Conservation (phyloP, 1,284 basidiomycete species). For the Ceratobasidium sp. region DNA sequence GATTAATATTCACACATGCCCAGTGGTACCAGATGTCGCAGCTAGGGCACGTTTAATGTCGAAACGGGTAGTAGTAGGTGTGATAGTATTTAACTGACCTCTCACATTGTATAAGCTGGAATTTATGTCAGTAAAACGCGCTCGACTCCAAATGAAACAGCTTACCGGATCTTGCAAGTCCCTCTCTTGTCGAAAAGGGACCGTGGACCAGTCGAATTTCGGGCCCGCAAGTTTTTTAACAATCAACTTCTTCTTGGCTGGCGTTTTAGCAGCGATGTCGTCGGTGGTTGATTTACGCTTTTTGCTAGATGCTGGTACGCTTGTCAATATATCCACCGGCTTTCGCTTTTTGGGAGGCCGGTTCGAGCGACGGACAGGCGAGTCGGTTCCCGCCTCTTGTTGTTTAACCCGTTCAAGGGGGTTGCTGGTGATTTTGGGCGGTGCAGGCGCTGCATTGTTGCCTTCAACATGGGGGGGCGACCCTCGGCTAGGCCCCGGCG, state of each 20-base stretch:
- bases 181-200: conserved; percentile 6
- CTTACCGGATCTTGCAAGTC: conserved; percentile 14
- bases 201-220: conserved; percentile 8
- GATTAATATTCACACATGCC: conserved; percentile 11
- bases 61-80: neutral
- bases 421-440: neutral
- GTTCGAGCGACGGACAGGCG: conserved; percentile 7
- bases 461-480: neutral
- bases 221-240: neutral
- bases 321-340: neutral
- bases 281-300: neutral
- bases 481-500: neutral
- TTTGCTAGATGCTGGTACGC: neutral
- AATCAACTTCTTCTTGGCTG: conserved; percentile 3
- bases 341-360: conserved; percentile 16
- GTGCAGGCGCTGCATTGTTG: neutral
- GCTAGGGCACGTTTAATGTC: neutral
- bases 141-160: neutral
- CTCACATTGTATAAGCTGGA: conserved; percentile 25
- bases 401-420: neutral
- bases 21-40: conserved; percentile 24
- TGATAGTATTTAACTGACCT: conserved; percentile 1
- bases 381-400: neutral
- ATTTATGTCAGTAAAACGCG: neutral
- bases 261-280: neutral